Evolutionary conservation across 2,329 filamentous ascomycete genomes (phyloP).

Genomic region (Apiospora hydei): DNA sequence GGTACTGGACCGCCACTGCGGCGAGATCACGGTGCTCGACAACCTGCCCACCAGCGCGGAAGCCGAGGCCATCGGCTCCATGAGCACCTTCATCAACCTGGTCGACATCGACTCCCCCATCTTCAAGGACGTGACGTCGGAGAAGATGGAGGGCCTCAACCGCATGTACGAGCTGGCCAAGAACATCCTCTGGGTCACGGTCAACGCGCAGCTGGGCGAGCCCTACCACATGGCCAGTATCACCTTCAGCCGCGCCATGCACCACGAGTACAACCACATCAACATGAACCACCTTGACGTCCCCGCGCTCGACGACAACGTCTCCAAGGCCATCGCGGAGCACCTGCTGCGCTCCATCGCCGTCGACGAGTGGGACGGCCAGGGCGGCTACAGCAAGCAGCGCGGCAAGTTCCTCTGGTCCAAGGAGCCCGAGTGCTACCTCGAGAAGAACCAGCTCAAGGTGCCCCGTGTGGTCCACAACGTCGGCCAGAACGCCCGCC

Average conservation of each 20-base stretch:
- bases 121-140: not conserved
- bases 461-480: too few species aligned
- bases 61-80: not conserved
- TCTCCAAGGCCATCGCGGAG: not conserved
- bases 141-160: not conserved
- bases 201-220: not conserved
- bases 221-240: constrained; percentile 6
- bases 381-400: not conserved
- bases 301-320: not conserved
- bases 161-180: not conserved
- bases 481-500: too few species aligned
- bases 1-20: not conserved
- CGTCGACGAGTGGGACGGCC: constrained; percentile 4
- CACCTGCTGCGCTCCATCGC: too few species aligned
- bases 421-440: constrained; percentile 1
- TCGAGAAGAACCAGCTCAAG: too few species aligned
- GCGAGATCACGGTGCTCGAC: not conserved
- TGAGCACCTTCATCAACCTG: not conserved
- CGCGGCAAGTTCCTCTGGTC: not conserved
- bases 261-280: not conserved
- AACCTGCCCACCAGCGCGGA: not conserved
- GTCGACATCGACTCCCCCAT: not conserved
- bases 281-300: not conserved
- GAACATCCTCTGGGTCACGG: not conserved
- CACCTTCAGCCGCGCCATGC: not conserved